Evolutionary conservation across 192 early-diverging fungal species (phyloP), one percentile per base, ranked within the genome.

Genomic region (Phycomyces blakesleeanus): DNA sequence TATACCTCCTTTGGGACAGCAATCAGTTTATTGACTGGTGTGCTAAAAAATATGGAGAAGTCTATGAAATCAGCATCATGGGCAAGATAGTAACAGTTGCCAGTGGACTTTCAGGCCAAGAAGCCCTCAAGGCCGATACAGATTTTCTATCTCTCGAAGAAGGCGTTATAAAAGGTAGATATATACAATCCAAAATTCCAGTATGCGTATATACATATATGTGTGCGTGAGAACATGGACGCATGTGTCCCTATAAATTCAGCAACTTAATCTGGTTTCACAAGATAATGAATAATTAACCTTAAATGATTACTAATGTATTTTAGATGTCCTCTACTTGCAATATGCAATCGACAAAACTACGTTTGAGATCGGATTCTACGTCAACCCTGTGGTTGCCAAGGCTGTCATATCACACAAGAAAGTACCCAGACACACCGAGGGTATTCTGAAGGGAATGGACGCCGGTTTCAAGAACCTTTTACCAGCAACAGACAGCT

Each of bases 1-100:
- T 71, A 12, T 59, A 71, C 14, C 22, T 71, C 40, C 18, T 52
- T 2, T 34, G 34, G 21, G 24, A 27, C 29, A 27, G 47, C 18
- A 57, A 65, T 3, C 20, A 44, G 37, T 71, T 71, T 21, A 26
- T 71, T 14, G 62, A 71, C 39, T 64, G 63, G 63, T 71, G 69
- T 20, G 51, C 25, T 42, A 18, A 24, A 34, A 71, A 54, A 14
- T 71, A 65, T 29, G 69, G 69, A 34, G 69, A 71, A 12, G 41
- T 54, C 6, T 71, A 63, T 40, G 63, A 53, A 16, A 2, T 71
- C 10, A 47, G 55, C 25, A 44, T 65, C 10, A 44, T 65, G 27
- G 69, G 69, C 18, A 55, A 71, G 18, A 60, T 42, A 0, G 29
- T 63, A 20, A 65, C 58, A 8, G 55, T 59, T 0, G 41, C 51